These are phyloP conservation scores for Hypholoma sublateritium DNA, from an alignment of 768 basidiomycete genomes.

Conservation along the genomic window DNA sequence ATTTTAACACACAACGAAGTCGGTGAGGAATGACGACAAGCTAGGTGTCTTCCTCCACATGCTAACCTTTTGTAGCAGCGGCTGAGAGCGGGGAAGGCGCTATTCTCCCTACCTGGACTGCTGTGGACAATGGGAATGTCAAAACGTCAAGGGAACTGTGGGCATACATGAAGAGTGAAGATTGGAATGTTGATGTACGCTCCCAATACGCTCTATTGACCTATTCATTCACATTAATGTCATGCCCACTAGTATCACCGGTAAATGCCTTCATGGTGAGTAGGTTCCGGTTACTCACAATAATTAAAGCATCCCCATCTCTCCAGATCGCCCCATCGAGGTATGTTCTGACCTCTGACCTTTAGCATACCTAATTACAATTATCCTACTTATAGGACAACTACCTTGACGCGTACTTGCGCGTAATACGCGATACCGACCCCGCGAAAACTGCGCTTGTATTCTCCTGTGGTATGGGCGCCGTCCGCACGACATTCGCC, in stretches of 20 bases:
- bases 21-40: slow-evolving; percentile 40
- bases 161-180: slow-evolving; percentile 72
- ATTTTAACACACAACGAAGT: slow-evolving; percentile 94
- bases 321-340: slow-evolving; percentile 89
- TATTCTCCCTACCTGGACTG: slow-evolving; percentile 91
- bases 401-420: slow-evolving; percentile 92
- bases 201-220: neutral
- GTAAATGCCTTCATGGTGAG: slow-evolving; percentile 31
- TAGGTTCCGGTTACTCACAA: neutral
- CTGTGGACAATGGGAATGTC: slow-evolving; percentile 82
- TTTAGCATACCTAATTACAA: neutral
- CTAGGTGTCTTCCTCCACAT: neutral
- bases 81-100: slow-evolving; percentile 64
- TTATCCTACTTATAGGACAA: slow-evolving; percentile 58
- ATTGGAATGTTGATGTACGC: slow-evolving; percentile 90
- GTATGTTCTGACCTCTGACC: slow-evolving; percentile 33
- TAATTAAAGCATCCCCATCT: slow-evolving; percentile 80
- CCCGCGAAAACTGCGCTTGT: slow-evolving; percentile 82
- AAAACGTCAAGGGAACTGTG: slow-evolving; percentile 87
- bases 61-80: slow-evolving; percentile 7
- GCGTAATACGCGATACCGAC: slow-evolving; percentile 76
- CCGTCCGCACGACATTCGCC: slow-evolving; percentile 93
- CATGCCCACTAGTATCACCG: slow-evolving; percentile 63
- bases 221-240: neutral
- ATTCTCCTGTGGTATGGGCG: slow-evolving; percentile 97